phyloP scores from a whole-genome alignment of 2,329 filamentous ascomycete species.

The Xylaria sp. region DNA sequence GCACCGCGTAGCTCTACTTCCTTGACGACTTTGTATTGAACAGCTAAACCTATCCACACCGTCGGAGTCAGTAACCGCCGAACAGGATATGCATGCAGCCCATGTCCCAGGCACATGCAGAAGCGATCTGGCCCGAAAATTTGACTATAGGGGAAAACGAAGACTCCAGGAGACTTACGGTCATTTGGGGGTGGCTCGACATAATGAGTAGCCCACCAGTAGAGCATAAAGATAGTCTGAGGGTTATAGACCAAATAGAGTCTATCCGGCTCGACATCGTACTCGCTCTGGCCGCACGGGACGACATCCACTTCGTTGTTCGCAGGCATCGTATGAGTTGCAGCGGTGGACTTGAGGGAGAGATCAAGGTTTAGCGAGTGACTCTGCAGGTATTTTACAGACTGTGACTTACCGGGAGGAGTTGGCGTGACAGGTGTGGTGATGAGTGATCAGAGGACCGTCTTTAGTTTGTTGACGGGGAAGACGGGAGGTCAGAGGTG shows the following conservation, averaged over 20 bases:
- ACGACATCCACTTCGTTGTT: too few species aligned
- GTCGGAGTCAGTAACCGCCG: too few species aligned
- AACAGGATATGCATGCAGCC: too few species aligned
- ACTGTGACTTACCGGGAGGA: not conserved
- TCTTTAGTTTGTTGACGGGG: too few species aligned
- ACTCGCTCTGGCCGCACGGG: not conserved
- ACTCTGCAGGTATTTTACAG: not conserved
- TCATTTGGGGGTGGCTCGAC: not conserved
- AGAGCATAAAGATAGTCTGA: not conserved
- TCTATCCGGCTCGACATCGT: not conserved
- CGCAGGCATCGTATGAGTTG: not conserved
- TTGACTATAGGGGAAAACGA: too few species aligned
- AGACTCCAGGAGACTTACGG: too few species aligned
- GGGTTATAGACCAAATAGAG: not conserved
- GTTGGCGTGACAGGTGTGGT: not conserved
- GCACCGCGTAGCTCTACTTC: not conserved
- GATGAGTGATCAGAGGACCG: too few species aligned
- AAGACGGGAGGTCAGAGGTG: not conserved
- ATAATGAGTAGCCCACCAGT: not conserved
- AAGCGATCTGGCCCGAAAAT: too few species aligned
- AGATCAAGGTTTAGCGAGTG: not conserved
- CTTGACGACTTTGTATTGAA: not conserved
- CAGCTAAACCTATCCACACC: too few species aligned
- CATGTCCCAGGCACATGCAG: too few species aligned
- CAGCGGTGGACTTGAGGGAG: not conserved